Base-by-base conservation (phyloP, 352 stramenopile species). In the Hyaloperonospora arabidopsidis region DNA sequence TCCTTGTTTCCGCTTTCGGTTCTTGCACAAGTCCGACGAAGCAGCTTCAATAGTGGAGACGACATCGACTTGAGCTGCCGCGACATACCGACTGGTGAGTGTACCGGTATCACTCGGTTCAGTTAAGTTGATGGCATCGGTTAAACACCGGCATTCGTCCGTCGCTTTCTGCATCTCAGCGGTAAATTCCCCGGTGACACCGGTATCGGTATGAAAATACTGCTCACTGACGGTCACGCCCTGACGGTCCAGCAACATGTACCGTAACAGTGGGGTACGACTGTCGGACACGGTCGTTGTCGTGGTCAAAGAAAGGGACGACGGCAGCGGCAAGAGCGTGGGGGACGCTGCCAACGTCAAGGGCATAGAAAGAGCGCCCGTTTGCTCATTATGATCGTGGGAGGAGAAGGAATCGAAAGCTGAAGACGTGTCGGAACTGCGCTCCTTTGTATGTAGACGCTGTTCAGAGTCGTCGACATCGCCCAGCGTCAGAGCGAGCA, bases 1-100 rank as follows among this genome's bases (percentile, higher is more conserved):
- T 5, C 75, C 76, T 14, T 58, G 55, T 44, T 82, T 85, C 54
- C 79, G 64, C 67, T 87, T 89, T 58, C 78, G 79, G 1, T 49
- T 43, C 59, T 57, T 70, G 34, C 21, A 45, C 14, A 14, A 11
- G 6, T 5, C n/a, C 15, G 32, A 23, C 12, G 53, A 51, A 8
- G 51, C 52, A 0, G 39, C 47, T 10, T 54, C 41, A 11, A 44
- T 21, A 2, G 13, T 17, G 2, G 38, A 44, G 29, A 52, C 5
- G 5, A 53, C 34, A 38, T 54, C 40, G 36, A 34, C 57, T 10
- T 64, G 55, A 49, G 59, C 47, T 23, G 48, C 35, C 21, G 32
- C n/a, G 17, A 48, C 23, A 6, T 57, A 19, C 0, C 46, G 55
- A 57, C 38, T 25, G 17, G 45, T 45, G n/a, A 35, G 14, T 8